These are phyloP conservation scores for Pittosporum tobira DNA, from an alignment of 129 eudicot genomes.

Conservation along the genomic window DNA sequence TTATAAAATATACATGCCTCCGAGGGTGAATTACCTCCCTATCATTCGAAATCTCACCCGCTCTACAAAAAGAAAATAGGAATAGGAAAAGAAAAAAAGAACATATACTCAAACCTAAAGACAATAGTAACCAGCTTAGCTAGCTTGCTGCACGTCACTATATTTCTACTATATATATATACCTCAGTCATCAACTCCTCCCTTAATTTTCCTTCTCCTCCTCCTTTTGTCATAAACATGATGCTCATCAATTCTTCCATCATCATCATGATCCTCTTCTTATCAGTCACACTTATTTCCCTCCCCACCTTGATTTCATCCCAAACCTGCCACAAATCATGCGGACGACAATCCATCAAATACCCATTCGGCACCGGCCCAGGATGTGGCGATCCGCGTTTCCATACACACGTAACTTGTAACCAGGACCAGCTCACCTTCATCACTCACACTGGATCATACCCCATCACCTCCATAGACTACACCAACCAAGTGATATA, in stretches of 20 bases:
- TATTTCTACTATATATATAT: slow-evolving; percentile 18
- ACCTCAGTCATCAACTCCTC: slow-evolving; percentile 11
- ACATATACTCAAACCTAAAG: background rate
- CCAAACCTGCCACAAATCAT: slow-evolving; percentile 60
- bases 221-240: slow-evolving; percentile 14
- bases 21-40: too few species aligned
- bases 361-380: slow-evolving; percentile 82
- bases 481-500: slow-evolving; percentile 49
- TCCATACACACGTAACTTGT: slow-evolving; percentile 59
- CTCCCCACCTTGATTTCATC: slow-evolving; percentile 30
- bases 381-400: slow-evolving; percentile 90
- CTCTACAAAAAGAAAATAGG: background rate
- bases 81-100: background rate
- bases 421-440: slow-evolving; percentile 56
- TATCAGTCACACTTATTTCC: slow-evolving; percentile 22
- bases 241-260: slow-evolving; percentile 17
- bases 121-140: background rate
- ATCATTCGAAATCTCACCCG: too few species aligned
- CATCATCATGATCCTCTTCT: slow-evolving; percentile 18
- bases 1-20: too few species aligned
- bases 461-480: slow-evolving; percentile 69
- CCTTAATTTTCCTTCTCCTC: background rate
- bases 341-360: slow-evolving; percentile 50
- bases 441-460: slow-evolving; percentile 75
- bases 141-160: slow-evolving; percentile 10